phyloP scores from a whole-genome alignment of 2,329 filamentous ascomycete genomes.

The Hymenoscyphus repandus region DNA sequence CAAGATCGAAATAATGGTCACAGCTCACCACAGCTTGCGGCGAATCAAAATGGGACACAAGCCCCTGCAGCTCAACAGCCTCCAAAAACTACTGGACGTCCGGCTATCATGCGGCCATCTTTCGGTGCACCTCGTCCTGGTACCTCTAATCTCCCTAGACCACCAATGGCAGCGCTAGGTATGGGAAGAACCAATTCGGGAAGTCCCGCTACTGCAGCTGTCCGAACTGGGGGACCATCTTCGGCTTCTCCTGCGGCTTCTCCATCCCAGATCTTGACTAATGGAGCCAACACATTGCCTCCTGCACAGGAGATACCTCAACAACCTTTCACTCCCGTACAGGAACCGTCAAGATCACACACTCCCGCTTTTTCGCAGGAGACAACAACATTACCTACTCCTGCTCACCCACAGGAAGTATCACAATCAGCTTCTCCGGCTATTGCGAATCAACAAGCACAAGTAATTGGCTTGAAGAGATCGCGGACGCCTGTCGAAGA shows the following conservation, averaged over 20 bases:
- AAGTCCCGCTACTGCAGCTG: slow-evolving; percentile 18
- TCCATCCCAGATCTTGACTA: slow-evolving; percentile 1
- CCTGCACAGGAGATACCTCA: slow-evolving; percentile 15
- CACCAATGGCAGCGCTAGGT: slow-evolving; percentile 27
- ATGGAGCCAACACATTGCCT: slow-evolving; percentile 8
- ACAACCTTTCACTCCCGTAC: background rate
- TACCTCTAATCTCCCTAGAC: slow-evolving; percentile 23
- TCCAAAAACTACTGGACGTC: slow-evolving; percentile 15
- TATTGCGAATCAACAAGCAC: slow-evolving; percentile 8
- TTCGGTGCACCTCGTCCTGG: slow-evolving; percentile 23
- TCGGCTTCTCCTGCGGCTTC: slow-evolving; percentile 22
- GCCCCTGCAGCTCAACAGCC: slow-evolving; percentile 12
- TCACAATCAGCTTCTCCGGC: slow-evolving; percentile 5
- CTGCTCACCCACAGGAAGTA: slow-evolving; percentile 4
- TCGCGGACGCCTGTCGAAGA: slow-evolving; percentile 21
- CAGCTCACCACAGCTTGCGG: slow-evolving; percentile 11
- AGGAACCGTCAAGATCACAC: no score
- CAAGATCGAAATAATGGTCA: slow-evolving; percentile 11
- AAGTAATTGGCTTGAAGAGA: slow-evolving; percentile 21
- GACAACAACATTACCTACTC: no score
- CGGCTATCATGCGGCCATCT: slow-evolving; percentile 25
- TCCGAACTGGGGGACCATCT: slow-evolving; percentile 15
- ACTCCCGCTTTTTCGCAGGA: no score
- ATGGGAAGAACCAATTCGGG: slow-evolving; percentile 22
- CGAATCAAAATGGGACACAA: slow-evolving; percentile 21